These are phyloP conservation scores for Syzygium syzygioides DNA, from an alignment of 441 rosid species.

Conservation along the genomic window DNA sequence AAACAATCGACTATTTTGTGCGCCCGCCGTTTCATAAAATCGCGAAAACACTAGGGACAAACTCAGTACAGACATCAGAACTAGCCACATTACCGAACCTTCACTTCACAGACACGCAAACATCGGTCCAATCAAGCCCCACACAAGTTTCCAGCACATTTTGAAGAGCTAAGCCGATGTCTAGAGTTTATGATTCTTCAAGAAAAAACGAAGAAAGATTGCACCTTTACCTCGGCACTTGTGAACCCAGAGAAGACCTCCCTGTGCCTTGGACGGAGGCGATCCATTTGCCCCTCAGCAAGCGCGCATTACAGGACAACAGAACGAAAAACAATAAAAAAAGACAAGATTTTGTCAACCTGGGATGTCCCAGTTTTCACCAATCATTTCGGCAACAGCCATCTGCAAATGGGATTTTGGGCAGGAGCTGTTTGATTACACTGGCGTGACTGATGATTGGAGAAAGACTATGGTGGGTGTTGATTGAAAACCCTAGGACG, in stretches of 20 bases:
- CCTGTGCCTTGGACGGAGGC: slow-evolving; percentile 47
- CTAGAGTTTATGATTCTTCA: background rate
- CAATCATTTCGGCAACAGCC: background rate
- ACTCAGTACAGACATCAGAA: background rate
- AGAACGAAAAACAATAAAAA: background rate
- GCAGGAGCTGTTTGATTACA: background rate
- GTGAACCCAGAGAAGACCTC: slow-evolving; percentile 44
- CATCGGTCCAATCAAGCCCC: background rate
- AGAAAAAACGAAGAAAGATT: background rate
- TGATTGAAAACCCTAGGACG: background rate
- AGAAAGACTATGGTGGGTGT: background rate
- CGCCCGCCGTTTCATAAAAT: background rate
- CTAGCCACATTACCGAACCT: background rate
- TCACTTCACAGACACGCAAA: background rate
- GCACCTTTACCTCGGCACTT: slow-evolving; percentile 35
- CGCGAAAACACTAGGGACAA: background rate
- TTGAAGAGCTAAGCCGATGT: background rate
- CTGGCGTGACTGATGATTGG: background rate
- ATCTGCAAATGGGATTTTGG: background rate
- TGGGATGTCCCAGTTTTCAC: background rate
- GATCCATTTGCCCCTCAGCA: slow-evolving; percentile 29
- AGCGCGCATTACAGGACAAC: background rate
- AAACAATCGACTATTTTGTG: background rate
- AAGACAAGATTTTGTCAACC: background rate
- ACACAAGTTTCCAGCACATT: background rate